Conservation (phyloP, 192 early-diverging fungal species). For the Backusella westeae region DNA sequence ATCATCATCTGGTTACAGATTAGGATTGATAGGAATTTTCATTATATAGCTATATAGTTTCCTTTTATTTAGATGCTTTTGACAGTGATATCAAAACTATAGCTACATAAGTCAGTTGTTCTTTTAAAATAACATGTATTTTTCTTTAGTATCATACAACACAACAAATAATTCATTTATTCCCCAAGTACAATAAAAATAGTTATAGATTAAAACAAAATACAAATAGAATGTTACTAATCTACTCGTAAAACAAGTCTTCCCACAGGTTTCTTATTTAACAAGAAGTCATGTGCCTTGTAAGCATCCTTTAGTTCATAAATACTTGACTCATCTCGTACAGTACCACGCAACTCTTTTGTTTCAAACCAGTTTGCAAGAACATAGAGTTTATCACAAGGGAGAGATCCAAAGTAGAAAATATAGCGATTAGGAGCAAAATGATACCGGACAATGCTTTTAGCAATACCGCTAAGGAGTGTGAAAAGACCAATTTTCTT, state of each 20-base stretch:
- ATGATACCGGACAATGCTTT: not conserved
- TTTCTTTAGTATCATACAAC: too few relatives aligned
- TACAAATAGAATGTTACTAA: not conserved
- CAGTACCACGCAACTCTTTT: not conserved
- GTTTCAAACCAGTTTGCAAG: not conserved
- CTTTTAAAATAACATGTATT: too few relatives aligned
- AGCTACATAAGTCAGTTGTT: too few relatives aligned
- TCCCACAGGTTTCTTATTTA: not conserved
- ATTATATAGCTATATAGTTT: too few relatives aligned
- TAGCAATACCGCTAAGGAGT: not conserved
- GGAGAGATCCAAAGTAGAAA: not conserved
- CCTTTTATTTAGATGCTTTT: too few relatives aligned
- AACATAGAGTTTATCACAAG: not conserved
- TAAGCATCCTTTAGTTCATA: slow-evolving; percentile 25
- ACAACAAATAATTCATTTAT: too few relatives aligned
- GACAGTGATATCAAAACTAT: too few relatives aligned
- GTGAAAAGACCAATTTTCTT: not conserved
- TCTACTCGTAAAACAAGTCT: not conserved
- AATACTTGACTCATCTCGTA: slow-evolving; percentile 8
- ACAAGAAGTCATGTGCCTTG: slow-evolving; percentile 18
- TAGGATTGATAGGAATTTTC: too few relatives aligned
- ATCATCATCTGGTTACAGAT: too few relatives aligned
- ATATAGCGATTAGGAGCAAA: not conserved
- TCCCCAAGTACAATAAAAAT: not conserved
- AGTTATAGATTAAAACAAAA: not conserved